Base-by-base conservation (phyloP, 441 rosid species). In the Croton laevigatus region DNA sequence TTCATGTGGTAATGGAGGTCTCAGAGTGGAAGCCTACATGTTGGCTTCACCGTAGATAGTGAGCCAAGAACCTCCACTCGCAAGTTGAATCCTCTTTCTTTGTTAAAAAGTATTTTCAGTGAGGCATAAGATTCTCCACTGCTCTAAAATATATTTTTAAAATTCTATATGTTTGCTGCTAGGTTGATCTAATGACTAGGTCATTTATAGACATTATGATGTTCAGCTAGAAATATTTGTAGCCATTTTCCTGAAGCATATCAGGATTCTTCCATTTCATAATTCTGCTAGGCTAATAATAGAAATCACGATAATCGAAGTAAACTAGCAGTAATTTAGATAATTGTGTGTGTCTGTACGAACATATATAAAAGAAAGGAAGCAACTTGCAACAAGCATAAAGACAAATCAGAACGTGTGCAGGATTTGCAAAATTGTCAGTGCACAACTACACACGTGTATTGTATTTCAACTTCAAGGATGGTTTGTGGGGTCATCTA, bases 11-110 rank as follows among this genome's bases (percentile, higher is more conserved):
- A 48, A 54, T 58, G 74, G 68, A 76, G 67, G 65, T 34, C 71
- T 54, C 51, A 65, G 68, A 65, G 78, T 70, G 67, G 76, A 79
- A 70, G 66, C 62, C 63, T 73, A 69, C 79, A 66, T 68, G 59
- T 65, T 72, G 64, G 69, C 76, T 68, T 82, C 73, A 73, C 85
- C 76, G 14, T 73, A 49, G 81, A 83, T 73, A 79, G 86, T 78
- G 82, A 73, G 71, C 82, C 80, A 73, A 70, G 76, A 79, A 76
- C 53, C 76, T 82, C 86, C 83, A 83, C 86, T 81, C 13, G 74
- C 79, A 71, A 69, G 54, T 73, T 79, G 76, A 44, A 63, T 20
- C 55, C 59, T 59, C 66, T 72, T 69, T 72, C 5, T 55, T 17
- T 49, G 44, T 51, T 58, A 71, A 80, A 40, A 70, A 63, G 51